Conservation (phyloP, 164 flowering plant genomes). For the Vitis labrusca region DNA sequence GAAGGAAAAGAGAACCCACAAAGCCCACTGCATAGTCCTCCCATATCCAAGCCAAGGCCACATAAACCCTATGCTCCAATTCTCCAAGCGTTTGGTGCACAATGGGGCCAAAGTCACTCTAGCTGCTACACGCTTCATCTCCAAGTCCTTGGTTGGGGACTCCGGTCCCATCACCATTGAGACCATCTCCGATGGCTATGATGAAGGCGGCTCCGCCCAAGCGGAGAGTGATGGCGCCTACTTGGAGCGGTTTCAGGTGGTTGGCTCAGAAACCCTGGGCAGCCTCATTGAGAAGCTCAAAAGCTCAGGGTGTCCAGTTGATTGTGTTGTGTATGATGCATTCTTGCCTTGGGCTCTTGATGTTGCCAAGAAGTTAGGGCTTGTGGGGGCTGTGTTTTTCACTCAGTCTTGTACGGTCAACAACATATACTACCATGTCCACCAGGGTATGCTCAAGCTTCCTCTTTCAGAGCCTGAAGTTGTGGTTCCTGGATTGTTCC, state of each 20-base stretch:
- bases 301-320: constrained; percentile 15
- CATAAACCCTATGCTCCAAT: constrained; percentile 30
- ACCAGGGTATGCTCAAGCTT: constrained; percentile 17
- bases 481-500: constrained; percentile 38
- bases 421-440: constrained; percentile 27
- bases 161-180: constrained; percentile 6
- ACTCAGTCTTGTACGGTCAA: constrained; percentile 37
- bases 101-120: constrained; percentile 19
- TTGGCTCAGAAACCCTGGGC: constrained; percentile 18
- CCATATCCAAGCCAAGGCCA: constrained; percentile 30
- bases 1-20: too few species aligned
- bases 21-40: neutral
- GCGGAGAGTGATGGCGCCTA: constrained; percentile 2
- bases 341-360: constrained; percentile 38
- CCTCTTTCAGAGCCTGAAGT: constrained; percentile 10
- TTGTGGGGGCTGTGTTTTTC: constrained; percentile 25
- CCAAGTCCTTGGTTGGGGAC: constrained; percentile 2
- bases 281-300: constrained; percentile 14
- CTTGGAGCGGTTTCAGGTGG: constrained; percentile 1
- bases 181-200: constrained; percentile 24
- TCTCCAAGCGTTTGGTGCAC: constrained; percentile 18
- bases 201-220: constrained; percentile 13
- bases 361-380: constrained; percentile 27
- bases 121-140: constrained; percentile 8
- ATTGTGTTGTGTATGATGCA: constrained; percentile 25